These are phyloP conservation scores for Allodekkera sacchari DNA, from an alignment of 805 yeast species.

Conservation along the genomic window DNA sequence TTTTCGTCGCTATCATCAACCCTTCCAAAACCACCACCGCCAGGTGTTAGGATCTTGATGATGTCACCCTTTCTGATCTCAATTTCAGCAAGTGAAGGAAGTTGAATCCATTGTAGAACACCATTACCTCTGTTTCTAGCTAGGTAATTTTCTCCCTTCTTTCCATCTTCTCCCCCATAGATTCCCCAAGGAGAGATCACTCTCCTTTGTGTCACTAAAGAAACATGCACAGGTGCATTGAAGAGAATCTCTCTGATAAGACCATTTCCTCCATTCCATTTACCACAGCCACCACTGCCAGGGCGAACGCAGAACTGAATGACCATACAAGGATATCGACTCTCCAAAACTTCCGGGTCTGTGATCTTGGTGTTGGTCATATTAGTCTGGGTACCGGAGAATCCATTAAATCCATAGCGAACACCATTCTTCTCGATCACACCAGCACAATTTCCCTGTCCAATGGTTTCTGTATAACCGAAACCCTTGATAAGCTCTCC, in stretches of 20 bases:
- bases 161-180: constrained; percentile 34
- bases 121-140: constrained; percentile 43
- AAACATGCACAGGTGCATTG: constrained; percentile 31
- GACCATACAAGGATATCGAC: constrained; percentile 42
- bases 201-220: constrained; percentile 43
- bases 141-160: constrained; percentile 38
- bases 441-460: constrained; percentile 50
- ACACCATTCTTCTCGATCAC: constrained; percentile 8
- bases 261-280: constrained; percentile 48
- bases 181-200: constrained; percentile 44
- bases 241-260: constrained; percentile 36
- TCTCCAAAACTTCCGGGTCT: constrained; percentile 46
- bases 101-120: constrained; percentile 34
- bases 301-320: constrained; percentile 35
- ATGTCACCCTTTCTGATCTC: constrained; percentile 31
- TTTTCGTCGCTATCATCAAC: constrained; percentile 7
- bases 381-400: constrained; percentile 49
- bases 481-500: constrained; percentile 31
- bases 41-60: constrained; percentile 26
- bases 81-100: constrained; percentile 28
- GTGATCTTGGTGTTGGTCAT: constrained; percentile 30
- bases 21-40: constrained; percentile 32
- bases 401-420: constrained; percentile 41
- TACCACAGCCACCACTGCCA: constrained; percentile 42
- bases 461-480: constrained; percentile 48